Base-by-base conservation (phyloP, 2,329 filamentous ascomycete species). In the Fusarium ramigenum region DNA sequence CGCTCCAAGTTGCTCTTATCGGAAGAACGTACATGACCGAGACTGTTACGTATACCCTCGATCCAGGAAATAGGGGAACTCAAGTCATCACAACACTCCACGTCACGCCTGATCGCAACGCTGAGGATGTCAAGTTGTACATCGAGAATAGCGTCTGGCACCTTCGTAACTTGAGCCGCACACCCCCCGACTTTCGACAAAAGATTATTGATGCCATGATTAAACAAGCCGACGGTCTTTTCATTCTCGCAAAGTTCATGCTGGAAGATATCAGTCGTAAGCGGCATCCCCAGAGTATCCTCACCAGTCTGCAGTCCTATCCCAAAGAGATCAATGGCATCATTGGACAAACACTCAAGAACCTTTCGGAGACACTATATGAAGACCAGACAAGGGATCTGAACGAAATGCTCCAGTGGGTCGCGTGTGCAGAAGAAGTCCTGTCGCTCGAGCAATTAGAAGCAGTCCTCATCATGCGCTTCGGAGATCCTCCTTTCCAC, bases 171-270 rank as follows among this genome's bases (percentile, higher is more conserved):
- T 76, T 87, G 12, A 81, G 76, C 37, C 79, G 79, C 0, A 80
- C 79, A 16, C 72, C 75, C 9, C 65, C 70, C 4, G 73, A 81
- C 36, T 79, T 85, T 67, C 78, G 81, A 65, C 70, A 80, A 19
- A 80, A 83, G 37, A 81, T 87, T 8, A 79, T 84, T 5, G 75
- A 82, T 6, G 81, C 80, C 12, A 80, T 87, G 75, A 79, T 80
- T 8, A 79, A 80, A 10, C 82, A 84, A 25, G 85, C 85, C 2
- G 83, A 85, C 25, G 85, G 85, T 0, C 81, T 87, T 23, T 87
- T 87, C 70, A 85, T 87, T 25, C 80, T 86, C 50, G 85, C 85
- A 52, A 84, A 86, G 62, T 83, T 87, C 49, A 87, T 87, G 85
- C 63, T 89, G 7, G 84, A 84, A 9, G 87, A 89, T 54, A 78